Evolutionary conservation across 2,329 filamentous ascomycete genomes (phyloP).

Genomic region (Arachnopeziza araneosa): DNA sequence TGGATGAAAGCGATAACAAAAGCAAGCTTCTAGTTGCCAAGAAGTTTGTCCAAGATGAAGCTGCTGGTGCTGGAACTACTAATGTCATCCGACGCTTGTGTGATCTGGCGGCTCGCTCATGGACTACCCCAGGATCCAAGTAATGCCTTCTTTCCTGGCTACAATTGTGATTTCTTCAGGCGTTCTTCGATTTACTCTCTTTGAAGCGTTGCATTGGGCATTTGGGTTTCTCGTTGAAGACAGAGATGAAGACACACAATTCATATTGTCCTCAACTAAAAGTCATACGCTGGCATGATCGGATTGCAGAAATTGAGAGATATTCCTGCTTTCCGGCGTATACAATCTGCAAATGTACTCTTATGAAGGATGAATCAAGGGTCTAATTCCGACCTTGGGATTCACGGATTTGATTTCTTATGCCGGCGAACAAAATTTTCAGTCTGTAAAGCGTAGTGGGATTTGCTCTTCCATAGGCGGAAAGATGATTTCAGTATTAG

Average conservation of each 20-base stretch:
- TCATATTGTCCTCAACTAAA: neutral
- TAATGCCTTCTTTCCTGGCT: neutral
- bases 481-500: neutral
- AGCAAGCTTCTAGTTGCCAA: conserved; percentile 64
- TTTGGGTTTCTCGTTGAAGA: neutral
- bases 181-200: neutral
- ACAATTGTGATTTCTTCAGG: neutral
- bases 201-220: neutral
- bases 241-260: neutral
- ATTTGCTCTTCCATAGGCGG: neutral
- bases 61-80: conserved; percentile 63
- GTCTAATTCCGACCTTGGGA: neutral
- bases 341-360: conserved; percentile 12
- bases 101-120: conserved; percentile 53
- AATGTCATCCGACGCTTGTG: conserved; percentile 67
- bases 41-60: conserved; percentile 63
- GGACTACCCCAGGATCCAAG: conserved; percentile 15
- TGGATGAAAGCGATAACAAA: conserved; percentile 61
- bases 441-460: neutral
- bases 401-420: neutral
- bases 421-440: neutral
- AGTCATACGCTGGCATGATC: neutral
- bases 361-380: conserved; percentile 4
- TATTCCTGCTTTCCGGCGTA: conserved; percentile 2
- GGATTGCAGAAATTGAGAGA: neutral